Evolutionary conservation across 306 rosid species (phyloP), one percentile per base, ranked within the genome.

Genomic region (Vigna hirtella): DNA sequence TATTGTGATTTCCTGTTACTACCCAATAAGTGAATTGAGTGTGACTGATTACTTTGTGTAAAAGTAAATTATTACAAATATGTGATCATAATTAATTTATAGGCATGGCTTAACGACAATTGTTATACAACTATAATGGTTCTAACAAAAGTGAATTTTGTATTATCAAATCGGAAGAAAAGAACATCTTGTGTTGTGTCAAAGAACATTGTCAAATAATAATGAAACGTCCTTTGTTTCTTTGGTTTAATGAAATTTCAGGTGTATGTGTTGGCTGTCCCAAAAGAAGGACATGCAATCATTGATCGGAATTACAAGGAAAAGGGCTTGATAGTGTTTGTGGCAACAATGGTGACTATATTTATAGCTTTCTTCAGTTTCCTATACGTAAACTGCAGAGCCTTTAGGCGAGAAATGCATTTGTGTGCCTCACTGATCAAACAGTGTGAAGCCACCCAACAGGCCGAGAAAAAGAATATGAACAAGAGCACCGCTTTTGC

Each of bases 401-500:
- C 74, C 20, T 45, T 79, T n/a, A 84, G 66, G 64, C 14, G 87
- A 83, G 94, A 91, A 82, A 88, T 87, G 92, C 81, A 79, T 56
- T 81, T 90, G 77, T 79, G 91, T 51, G 83, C 90, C 1, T 79
- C 88, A 16, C 90, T 90, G 34, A 88, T 91, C 53, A 87, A 87
- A 77, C 94, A 94, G 61, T 83, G 74, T 88, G 93, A 91, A 79
- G 88, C 91, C 24, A 94, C 93, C 0, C 85, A 87, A 67, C 93
- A 89, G 72, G 97, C 98, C 3, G 96, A 90, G 88, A 80, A 88
- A 45, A 92, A 88, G 74, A 89, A 88, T 61, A 84, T 82, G 86
- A 90, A 92, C 26, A 92, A 90, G 80, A 94, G 89, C n/a, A 69
- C 48, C 2, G 97, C 97, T 28, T 88, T 90, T 66, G 87, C 92